Base-by-base conservation (phyloP, 2,329 filamentous ascomycete species). In the Fusarium longipes region DNA sequence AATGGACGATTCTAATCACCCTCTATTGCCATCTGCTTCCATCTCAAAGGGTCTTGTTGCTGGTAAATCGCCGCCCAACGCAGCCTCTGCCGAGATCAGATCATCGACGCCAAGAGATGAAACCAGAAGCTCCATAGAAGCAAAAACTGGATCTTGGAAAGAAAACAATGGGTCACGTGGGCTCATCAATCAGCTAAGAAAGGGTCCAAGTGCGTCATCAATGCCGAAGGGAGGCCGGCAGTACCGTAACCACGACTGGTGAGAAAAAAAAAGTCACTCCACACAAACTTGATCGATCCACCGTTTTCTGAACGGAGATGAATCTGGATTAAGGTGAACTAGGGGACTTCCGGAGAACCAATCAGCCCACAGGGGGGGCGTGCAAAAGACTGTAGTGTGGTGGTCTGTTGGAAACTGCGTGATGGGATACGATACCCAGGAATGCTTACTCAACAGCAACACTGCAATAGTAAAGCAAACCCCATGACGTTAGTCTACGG, bases 281-380 rank as follows among this genome's bases (percentile, higher is more conserved):
- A 39, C n/a, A 18, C 43, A 11, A 48, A 35, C 42, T 35, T 44
- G 24, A 62, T 63, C 58, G 57, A 25, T 63, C 60, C 59, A 63
- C 60, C 60, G 60, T 67, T 67, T 67, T 43, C 60, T 33, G 35
- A 52, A 55, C 50, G 65, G 50, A 67, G 64, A 67, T 67, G 59
- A 63, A 67, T 67, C 59, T 61, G 65, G 54, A 63, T 54, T 38
- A 45, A 61, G 58, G 27, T 60, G 18, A 17, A 11, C 58, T 40
- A 61, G 58, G 56, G 24, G 40, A 1, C 17, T 50, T 40, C 57
- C 59, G 52, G n/a, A 11, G 8, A 14, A 30, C 49, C 63, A 54
- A 56, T 49, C 27, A 63, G 30, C 12, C 27, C 39, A 61, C 38
- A 22, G 24, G 18, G 29, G 14, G 38, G 43, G 57, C 9, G 44